These are phyloP conservation scores for Plenodomus lindquistii DNA, from an alignment of 2,329 filamentous ascomycete species.

Conservation along the genomic window DNA sequence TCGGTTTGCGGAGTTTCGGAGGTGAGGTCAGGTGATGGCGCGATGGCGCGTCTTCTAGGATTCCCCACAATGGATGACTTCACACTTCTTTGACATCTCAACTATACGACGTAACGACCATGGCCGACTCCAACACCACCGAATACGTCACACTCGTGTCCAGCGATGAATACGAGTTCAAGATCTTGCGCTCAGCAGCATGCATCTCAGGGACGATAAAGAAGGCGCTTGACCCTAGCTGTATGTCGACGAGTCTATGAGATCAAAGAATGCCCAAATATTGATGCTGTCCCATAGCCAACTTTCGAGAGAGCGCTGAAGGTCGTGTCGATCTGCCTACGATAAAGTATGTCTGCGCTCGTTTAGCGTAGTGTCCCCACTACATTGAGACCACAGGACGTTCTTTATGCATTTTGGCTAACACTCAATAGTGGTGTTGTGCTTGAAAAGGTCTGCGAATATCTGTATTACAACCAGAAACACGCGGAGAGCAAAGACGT, in stretches of 20 bases:
- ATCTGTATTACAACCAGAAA: constrained; percentile 81
- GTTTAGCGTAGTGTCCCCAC: background rate
- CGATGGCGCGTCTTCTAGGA: constrained; percentile 13
- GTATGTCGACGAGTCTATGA: constrained; percentile 47
- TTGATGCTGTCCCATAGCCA: constrained; percentile 49
- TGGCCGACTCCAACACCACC: constrained; percentile 44
- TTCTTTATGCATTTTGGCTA: no score
- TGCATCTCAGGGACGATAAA: constrained; percentile 72
- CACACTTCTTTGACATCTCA: background rate
- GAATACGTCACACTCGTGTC: constrained; percentile 80
- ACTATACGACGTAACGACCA: constrained; percentile 2
- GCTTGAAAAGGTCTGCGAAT: constrained; percentile 80
- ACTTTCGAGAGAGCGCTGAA: constrained; percentile 67
- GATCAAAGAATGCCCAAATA: background rate
- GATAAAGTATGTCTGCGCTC: constrained; percentile 64
- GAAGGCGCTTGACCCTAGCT: constrained; percentile 72
- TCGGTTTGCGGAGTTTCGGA: constrained; percentile 22
- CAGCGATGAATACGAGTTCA: constrained; percentile 75
- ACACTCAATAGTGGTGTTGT: constrained; percentile 63
- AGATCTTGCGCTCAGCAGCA: constrained; percentile 71
- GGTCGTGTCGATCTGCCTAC: constrained; percentile 71
- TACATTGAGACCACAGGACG: background rate
- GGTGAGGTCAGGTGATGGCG: constrained; percentile 34
- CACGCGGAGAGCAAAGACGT: constrained; percentile 72
- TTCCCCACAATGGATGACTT: background rate